These are phyloP conservation scores for Podosphaera xanthii DNA, from an alignment of 2,329 filamentous ascomycete species.

Conservation along the genomic window DNA sequence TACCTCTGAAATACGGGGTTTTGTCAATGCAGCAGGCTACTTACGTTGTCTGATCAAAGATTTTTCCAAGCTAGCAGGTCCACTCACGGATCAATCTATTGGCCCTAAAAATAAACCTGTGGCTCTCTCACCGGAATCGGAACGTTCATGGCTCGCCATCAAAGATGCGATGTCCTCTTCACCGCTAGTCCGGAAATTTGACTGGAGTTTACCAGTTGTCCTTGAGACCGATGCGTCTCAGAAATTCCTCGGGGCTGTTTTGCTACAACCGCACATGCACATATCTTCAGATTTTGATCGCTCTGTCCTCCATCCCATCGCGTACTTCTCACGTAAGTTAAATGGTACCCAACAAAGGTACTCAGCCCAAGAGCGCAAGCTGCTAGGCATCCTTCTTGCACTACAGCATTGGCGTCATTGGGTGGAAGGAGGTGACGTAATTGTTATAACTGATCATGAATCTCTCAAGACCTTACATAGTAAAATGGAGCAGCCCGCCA, in stretches of 20 bases:
- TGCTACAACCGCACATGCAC: not conserved
- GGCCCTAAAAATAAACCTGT: not conserved
- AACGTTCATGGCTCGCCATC: not conserved
- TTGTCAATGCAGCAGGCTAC: not conserved
- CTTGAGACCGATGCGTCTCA: not conserved
- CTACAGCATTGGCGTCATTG: not conserved
- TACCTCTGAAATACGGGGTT: not conserved
- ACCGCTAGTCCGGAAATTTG: not conserved
- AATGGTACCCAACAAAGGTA: not conserved
- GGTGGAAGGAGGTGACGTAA: not conserved
- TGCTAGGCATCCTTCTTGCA: not conserved
- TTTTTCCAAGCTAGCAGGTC: not conserved
- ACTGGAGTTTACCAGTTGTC: not conserved
- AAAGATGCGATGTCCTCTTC: not conserved
- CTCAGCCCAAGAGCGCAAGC: not conserved
- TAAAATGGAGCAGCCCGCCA: not conserved
- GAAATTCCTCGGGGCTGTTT: not conserved
- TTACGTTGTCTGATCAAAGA: not conserved
- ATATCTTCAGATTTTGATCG: not conserved
- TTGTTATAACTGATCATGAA: not conserved
- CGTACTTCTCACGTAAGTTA: not conserved
- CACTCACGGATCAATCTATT: not conserved
- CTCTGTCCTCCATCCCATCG: not conserved
- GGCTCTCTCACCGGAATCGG: not conserved
- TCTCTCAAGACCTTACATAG: not conserved